Conservation (phyloP, 257 asterid genomes). For the Jacaranda copaia region DNA sequence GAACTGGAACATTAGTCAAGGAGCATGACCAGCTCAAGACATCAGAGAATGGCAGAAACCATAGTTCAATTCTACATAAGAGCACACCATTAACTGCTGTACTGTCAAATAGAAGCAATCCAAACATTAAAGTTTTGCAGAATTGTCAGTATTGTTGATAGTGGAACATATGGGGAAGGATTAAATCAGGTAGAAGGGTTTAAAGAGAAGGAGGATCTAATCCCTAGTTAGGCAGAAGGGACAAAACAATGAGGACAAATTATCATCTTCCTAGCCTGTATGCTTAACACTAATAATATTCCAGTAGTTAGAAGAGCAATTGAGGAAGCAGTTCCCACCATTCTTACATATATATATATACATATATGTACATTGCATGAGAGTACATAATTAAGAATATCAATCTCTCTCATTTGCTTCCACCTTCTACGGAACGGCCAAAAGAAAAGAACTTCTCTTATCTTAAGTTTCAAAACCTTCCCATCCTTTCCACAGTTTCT, state of each 20-base stretch:
- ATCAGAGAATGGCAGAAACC: no score
- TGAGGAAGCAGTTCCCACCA: no score
- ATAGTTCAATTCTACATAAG: neutral
- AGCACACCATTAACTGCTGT: slow-evolving; percentile 1
- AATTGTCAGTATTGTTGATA: neutral
- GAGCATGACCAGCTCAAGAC: no score
- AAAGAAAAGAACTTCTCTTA: neutral
- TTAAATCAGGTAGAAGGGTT: neutral
- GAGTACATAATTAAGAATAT: neutral
- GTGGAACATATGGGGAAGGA: neutral
- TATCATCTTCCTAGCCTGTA: neutral
- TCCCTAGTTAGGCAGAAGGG: neutral
- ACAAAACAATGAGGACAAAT: neutral
- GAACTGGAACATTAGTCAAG: no score
- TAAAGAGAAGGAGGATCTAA: neutral
- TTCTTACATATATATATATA: no score
- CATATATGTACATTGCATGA: no score
- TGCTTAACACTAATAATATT: no score
- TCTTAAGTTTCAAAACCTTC: slow-evolving; percentile 2
- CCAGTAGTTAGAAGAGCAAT: no score
- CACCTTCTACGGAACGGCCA: slow-evolving; percentile 1
- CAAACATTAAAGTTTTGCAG: neutral
- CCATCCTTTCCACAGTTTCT: slow-evolving; percentile 1
- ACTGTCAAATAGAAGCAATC: neutral
- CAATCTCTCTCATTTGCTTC: neutral